Conservation (phyloP, 768 basidiomycete genomes). For the Hygrocybe punicea region DNA sequence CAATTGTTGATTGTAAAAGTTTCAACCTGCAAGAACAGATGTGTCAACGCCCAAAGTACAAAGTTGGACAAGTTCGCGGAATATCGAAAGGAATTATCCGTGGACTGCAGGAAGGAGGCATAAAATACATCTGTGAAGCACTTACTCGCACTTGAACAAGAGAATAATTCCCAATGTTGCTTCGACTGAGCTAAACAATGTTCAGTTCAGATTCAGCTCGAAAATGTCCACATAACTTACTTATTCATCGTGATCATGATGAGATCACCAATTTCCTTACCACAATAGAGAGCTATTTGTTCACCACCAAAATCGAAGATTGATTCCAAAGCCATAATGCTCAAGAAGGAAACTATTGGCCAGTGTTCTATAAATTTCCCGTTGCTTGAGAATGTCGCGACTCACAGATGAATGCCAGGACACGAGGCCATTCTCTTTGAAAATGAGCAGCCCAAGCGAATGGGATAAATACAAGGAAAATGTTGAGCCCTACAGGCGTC, state of each 20-base stretch:
- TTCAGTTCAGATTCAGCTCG: conserved; percentile 3
- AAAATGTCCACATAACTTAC: conserved; percentile 35
- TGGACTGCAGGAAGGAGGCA: too few relatives aligned
- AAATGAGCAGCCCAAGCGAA: conserved; percentile 62
- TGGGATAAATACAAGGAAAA: conserved; percentile 55
- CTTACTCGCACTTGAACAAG: conserved; percentile 67
- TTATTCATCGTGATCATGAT: conserved; percentile 63
- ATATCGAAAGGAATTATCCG: too few relatives aligned
- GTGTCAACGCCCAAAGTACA: background rate
- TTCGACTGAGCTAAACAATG: conserved; percentile 54
- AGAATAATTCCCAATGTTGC: conserved; percentile 68
- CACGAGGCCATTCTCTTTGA: conserved; percentile 31
- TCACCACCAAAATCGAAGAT: conserved; percentile 64
- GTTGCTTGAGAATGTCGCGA: conserved; percentile 1
- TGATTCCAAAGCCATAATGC: conserved; percentile 63
- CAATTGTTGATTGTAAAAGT: conserved; percentile 65
- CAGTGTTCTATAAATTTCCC: conserved; percentile 2
- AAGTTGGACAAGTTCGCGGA: background rate
- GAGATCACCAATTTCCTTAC: conserved; percentile 66
- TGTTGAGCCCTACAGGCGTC: conserved; percentile 48
- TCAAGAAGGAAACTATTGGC: conserved; percentile 55
- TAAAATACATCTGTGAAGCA: conserved; percentile 10
- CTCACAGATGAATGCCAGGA: conserved; percentile 47
- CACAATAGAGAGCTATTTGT: conserved; percentile 54
- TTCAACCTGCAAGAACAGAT: conserved; percentile 43